Evolutionary conservation across 2,329 filamentous ascomycete genomes (phyloP).

Genomic region (Fusarium torreyae): DNA sequence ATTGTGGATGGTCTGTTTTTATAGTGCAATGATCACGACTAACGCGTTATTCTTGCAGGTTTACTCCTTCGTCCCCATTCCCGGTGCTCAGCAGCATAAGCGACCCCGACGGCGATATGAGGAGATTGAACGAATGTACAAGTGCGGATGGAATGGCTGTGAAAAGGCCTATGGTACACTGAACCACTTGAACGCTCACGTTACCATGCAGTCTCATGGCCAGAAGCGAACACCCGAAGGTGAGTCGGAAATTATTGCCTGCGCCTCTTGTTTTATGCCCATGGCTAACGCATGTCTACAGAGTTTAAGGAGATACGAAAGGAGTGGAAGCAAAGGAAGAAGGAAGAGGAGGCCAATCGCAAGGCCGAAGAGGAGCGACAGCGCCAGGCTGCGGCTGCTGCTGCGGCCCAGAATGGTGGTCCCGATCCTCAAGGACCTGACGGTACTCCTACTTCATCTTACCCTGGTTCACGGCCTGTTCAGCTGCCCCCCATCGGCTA

Average conservation of each 20-base stretch:
- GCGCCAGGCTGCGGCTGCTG: slow-evolving; percentile 66
- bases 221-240: slow-evolving; percentile 96
- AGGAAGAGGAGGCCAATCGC: slow-evolving; percentile 84
- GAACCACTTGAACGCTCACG: slow-evolving; percentile 97
- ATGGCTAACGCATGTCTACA: slow-evolving; percentile 60
- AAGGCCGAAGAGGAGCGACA: slow-evolving; percentile 84
- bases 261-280: not conserved
- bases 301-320: slow-evolving; percentile 99
- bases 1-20: not conserved
- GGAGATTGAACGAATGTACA: slow-evolving; percentile 99
- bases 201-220: slow-evolving; percentile 98
- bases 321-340: slow-evolving; percentile 99
- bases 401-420: slow-evolving; percentile 67
- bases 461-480: slow-evolving; percentile 70
- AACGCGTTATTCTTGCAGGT: slow-evolving; percentile 70
- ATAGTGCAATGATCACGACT: slow-evolving; percentile 3
- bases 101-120: slow-evolving; percentile 93
- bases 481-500: slow-evolving; percentile 85
- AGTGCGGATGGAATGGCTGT: slow-evolving; percentile 98
- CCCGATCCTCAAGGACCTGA: slow-evolving; percentile 62
- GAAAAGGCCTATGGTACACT: slow-evolving; percentile 98
- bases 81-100: slow-evolving; percentile 97
- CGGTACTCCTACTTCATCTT: slow-evolving; percentile 65
- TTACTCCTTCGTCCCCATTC: slow-evolving; percentile 98
- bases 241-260: slow-evolving; percentile 64